phyloP scores from a whole-genome alignment of 306 rosid genomes.

The Lagenaria siceraria region DNA sequence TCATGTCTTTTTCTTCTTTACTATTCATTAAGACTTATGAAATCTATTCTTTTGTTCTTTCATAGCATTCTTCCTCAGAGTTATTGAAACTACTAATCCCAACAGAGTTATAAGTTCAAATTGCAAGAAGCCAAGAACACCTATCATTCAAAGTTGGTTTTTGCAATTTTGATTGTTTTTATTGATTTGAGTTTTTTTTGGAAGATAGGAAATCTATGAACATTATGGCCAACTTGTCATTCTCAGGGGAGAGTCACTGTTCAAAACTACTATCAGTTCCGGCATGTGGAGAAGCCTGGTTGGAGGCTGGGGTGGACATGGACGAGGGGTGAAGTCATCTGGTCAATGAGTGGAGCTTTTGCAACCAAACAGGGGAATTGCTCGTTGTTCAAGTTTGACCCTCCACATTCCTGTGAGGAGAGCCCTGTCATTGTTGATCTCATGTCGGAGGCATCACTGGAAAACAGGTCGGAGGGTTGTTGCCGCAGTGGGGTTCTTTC shows the following conservation, averaged over 20 bases:
- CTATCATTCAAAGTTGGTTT: background rate
- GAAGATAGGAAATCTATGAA: background rate
- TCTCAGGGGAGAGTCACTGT: constrained; percentile 60
- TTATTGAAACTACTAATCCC: background rate
- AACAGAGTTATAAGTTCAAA: background rate
- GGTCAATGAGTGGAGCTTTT: constrained; percentile 72
- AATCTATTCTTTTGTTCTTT: background rate
- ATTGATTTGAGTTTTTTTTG: background rate
- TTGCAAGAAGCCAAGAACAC: background rate
- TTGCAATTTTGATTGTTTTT: background rate
- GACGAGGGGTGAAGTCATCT: constrained; percentile 50
- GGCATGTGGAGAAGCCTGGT: constrained; percentile 63
- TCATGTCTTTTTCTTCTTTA: background rate
- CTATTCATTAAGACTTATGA: background rate
- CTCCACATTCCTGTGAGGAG: constrained; percentile 55
- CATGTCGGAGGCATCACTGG: constrained; percentile 20
- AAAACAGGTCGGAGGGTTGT: constrained; percentile 41
- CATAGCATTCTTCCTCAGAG: background rate
- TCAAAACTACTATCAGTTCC: constrained; percentile 43
- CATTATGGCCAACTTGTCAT: background rate
- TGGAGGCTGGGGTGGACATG: constrained; percentile 74
- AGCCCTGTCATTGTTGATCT: constrained; percentile 49
- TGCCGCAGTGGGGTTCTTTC: constrained; percentile 63
- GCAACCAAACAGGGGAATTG: constrained; percentile 56
- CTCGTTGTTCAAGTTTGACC: constrained; percentile 26